phyloP scores from a whole-genome alignment of 345 rosid species.

The Populus alba region DNA sequence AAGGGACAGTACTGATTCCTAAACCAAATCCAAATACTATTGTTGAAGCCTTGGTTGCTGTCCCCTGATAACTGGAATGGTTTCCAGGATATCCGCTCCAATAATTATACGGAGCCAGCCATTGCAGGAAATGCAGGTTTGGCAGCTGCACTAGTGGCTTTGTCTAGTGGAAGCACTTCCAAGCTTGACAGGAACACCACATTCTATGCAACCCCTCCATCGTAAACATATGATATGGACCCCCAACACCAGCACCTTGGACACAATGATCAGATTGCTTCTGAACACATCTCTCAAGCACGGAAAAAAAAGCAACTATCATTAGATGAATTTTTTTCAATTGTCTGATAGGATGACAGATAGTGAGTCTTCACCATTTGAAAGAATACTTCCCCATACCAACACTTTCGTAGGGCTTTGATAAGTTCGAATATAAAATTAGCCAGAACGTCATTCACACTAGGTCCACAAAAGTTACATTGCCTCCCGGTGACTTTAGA shows the following conservation, averaged over 20 bases:
- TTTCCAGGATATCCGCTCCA: constrained; percentile 21
- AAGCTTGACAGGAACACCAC: constrained; percentile 21
- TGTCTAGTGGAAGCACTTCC: constrained; percentile 7
- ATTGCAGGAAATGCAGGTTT: constrained; percentile 27
- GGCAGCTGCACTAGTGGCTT: constrained; percentile 22
- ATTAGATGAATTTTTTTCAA: not conserved
- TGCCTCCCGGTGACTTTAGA: not conserved
- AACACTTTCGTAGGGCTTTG: no score
- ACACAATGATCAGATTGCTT: not conserved
- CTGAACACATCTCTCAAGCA: not conserved
- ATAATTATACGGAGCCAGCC: constrained; percentile 13
- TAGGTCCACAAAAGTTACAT: not conserved
- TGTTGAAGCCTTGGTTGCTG: constrained; percentile 25
- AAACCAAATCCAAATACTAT: constrained; percentile 18
- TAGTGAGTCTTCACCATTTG: no score
- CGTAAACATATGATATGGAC: not conserved
- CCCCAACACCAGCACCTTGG: constrained; percentile 14
- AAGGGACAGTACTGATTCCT: no score
- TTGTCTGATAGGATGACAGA: no score
- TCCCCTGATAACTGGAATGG: constrained; percentile 11
- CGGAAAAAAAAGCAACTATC: not conserved
- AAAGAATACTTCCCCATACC: no score
- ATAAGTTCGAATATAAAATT: no score
- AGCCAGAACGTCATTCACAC: not conserved
- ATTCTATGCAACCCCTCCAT: constrained; percentile 18